These are phyloP conservation scores for Hibiscus trionum DNA, from an alignment of 345 rosid species.

Conservation along the genomic window DNA sequence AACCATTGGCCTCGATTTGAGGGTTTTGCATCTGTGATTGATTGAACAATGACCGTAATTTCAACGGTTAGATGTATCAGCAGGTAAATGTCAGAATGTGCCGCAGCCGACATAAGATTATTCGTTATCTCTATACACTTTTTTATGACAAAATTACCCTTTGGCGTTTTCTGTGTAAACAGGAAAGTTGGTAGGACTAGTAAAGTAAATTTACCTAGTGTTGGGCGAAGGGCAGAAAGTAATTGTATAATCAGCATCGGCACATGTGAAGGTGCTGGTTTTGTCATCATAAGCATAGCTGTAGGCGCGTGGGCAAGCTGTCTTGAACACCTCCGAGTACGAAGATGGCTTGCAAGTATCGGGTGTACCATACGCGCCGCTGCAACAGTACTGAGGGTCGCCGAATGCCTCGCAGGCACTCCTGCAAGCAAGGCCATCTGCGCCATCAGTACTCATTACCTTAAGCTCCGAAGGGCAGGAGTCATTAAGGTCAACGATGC, in stretches of 20 bases:
- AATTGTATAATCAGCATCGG: conserved; percentile 58
- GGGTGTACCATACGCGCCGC: conserved; percentile 60
- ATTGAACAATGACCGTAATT: no score
- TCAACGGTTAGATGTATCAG: not conserved
- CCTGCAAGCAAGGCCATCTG: conserved; percentile 54
- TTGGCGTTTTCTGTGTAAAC: not conserved
- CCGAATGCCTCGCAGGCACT: conserved; percentile 89
- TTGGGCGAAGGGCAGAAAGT: conserved; percentile 84
- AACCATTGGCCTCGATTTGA: no score
- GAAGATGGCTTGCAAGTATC: conserved; percentile 71
- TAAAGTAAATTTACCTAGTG: conserved; percentile 47
- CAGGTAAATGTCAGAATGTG: not conserved
- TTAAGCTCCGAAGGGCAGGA: conserved; percentile 75
- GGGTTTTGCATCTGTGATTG: no score
- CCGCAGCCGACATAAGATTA: not conserved
- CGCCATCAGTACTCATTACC: conserved; percentile 40
- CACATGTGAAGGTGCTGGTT: conserved; percentile 92
- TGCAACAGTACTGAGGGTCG: conserved; percentile 78
- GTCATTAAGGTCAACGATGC: conserved; percentile 63
- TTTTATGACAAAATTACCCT: not conserved
- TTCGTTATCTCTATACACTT: no score
- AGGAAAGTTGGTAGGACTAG: not conserved
- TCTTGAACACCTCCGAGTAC: conserved; percentile 70
- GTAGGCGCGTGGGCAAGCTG: conserved; percentile 81
- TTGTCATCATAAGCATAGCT: conserved; percentile 97